phyloP scores from a whole-genome alignment of 73 alveolate genomes.

The Paraurostyla sp. region DNA sequence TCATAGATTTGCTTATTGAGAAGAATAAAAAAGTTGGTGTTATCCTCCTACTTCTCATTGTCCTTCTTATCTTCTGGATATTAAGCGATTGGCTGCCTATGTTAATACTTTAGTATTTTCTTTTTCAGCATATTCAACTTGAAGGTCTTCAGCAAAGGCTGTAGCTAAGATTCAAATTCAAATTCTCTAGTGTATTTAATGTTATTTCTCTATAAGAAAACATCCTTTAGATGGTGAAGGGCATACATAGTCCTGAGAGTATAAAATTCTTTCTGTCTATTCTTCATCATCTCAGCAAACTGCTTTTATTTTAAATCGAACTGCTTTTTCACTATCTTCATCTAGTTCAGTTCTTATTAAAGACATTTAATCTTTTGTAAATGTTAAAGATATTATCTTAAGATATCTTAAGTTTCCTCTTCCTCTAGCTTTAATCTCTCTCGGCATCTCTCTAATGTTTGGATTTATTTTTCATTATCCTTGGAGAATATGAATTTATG shows the following conservation, averaged over 20 bases:
- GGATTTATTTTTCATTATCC: constrained; percentile 2
- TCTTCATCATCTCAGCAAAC: constrained; percentile 9
- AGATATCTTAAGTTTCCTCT: background rate
- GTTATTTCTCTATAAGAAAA: background rate
- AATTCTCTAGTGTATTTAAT: background rate
- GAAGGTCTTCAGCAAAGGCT: background rate
- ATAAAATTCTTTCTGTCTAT: background rate
- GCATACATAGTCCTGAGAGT: background rate
- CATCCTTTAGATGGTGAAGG: background rate
- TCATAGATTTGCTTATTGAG: background rate
- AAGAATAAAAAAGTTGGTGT: background rate
- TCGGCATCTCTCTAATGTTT: background rate
- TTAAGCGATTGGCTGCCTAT: background rate
- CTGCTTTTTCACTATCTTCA: constrained; percentile 2
- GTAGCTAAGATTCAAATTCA: constrained; percentile 11
- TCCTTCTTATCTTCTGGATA: background rate
- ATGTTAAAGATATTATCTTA: background rate
- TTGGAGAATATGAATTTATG: constrained; percentile 14
- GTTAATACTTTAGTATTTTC: background rate
- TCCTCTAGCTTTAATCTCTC: background rate
- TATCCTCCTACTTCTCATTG: background rate
- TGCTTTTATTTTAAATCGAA: background rate
- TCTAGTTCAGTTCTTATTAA: background rate
- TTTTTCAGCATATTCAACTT: background rate
- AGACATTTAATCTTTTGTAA: background rate